phyloP scores from a whole-genome alignment of 495 filamentous ascomycete species.

The Penicillium longicatenatum region DNA sequence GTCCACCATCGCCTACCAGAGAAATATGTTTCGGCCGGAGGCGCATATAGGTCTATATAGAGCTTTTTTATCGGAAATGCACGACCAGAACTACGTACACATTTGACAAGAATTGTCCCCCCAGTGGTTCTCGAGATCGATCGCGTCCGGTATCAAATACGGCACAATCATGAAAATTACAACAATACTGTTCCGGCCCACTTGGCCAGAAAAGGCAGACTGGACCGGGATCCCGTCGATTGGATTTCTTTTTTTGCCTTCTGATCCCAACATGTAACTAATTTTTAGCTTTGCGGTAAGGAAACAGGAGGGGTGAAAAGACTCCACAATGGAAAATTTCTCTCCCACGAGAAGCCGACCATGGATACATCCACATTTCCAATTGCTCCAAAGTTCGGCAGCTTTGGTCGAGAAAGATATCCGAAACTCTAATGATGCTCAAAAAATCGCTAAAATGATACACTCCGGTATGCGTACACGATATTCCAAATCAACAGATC shows the following conservation, averaged over 20 bases:
- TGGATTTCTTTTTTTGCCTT: slow-evolving; percentile 1
- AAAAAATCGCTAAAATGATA: not conserved
- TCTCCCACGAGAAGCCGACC: not conserved
- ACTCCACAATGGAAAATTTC: slow-evolving; percentile 3
- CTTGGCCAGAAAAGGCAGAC: not conserved
- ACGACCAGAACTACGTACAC: not conserved
- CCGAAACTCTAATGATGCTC: not conserved
- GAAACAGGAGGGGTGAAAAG: not conserved
- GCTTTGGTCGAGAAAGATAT: not conserved
- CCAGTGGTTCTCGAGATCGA: not conserved
- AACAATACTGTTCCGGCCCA: not conserved
- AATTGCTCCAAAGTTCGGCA: not conserved
- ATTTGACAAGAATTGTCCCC: not conserved
- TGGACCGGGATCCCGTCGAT: not conserved
- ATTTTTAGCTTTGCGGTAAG: slow-evolving; percentile 2
- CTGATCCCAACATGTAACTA: not conserved
- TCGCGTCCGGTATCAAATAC: not conserved
- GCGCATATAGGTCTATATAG: not conserved
- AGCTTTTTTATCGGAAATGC: not conserved
- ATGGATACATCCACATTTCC: not conserved
- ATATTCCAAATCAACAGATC: not conserved
- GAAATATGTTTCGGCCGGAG: not conserved
- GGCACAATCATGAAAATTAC: not conserved
- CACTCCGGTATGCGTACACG: not conserved
- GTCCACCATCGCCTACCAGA: not conserved